Conservation (phyloP, 495 filamentous ascomycete genomes). For the Xylaria curta region DNA sequence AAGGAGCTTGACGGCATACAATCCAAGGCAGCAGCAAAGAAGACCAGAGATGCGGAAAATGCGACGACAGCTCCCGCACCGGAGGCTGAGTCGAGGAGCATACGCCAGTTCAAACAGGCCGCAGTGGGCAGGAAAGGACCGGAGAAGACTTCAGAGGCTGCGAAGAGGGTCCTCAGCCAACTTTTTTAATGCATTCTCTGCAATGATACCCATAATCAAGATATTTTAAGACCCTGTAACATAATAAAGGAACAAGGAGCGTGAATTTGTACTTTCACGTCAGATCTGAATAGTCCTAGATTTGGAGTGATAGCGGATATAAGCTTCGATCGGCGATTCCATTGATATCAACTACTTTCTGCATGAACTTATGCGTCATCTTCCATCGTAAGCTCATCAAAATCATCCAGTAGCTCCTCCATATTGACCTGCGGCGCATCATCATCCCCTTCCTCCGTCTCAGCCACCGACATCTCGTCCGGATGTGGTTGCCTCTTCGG, state of each 20-base stretch:
- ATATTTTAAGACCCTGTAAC: background rate
- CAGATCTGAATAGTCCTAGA: background rate
- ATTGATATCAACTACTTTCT: constrained; percentile 11
- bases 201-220: constrained; percentile 36
- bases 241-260: background rate
- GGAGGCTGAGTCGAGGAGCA: constrained; percentile 31
- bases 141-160: constrained; percentile 65
- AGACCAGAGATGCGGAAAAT: constrained; percentile 47
- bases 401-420: constrained; percentile 87
- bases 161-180: constrained; percentile 79
- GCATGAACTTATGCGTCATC: constrained; percentile 43
- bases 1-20: constrained; percentile 77
- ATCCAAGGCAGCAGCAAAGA: constrained; percentile 67
- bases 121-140: constrained; percentile 55
- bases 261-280: background rate
- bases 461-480: constrained; percentile 65
- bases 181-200: constrained; percentile 64
- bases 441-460: constrained; percentile 70
- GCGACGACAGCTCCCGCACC: constrained; percentile 8
- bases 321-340: no score
- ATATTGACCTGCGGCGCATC: constrained; percentile 77
- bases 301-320: no score
- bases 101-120: constrained; percentile 78
- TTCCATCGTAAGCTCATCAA: constrained; percentile 77
- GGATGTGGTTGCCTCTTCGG: constrained; percentile 44